Percentiles rank a stretch among this genome's conserved stretches.
These are phyloP conservation scores for Aspergillus mulundensis DNA, from an alignment of 495 filamentous ascomycete species.

Conservation along the genomic window DNA sequence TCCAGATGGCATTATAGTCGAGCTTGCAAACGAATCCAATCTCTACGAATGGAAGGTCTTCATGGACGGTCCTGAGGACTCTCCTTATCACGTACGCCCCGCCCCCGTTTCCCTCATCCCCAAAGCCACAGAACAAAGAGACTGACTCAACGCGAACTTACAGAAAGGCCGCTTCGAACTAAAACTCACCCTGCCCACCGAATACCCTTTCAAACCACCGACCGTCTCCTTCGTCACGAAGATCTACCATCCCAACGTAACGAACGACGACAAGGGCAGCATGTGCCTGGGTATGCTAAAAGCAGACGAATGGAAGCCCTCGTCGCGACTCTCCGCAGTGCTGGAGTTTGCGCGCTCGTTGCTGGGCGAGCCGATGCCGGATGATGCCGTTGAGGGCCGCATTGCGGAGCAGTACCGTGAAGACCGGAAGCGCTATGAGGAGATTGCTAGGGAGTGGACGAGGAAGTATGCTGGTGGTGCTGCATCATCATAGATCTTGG, in stretches of 20 bases:
- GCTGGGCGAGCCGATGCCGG: slow-evolving; percentile 82
- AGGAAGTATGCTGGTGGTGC: slow-evolving; percentile 59
- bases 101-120: neutral
- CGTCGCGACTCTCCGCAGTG: slow-evolving; percentile 69
- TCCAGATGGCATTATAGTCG: slow-evolving; percentile 61
- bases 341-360: slow-evolving; percentile 75
- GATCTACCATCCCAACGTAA: slow-evolving; percentile 97
- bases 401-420: slow-evolving; percentile 84
- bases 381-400: slow-evolving; percentile 85
- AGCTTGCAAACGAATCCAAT: slow-evolving; percentile 65
- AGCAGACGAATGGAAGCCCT: slow-evolving; percentile 91
- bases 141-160: no score
- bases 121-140: no score
- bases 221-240: slow-evolving; percentile 84
- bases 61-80: slow-evolving; percentile 69
- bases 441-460: slow-evolving; percentile 79
- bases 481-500: slow-evolving; percentile 17
- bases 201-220: slow-evolving; percentile 96
- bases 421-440: slow-evolving; percentile 71
- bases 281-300: slow-evolving; percentile 92
- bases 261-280: slow-evolving; percentile 84
- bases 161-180: slow-evolving; percentile 78
- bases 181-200: slow-evolving; percentile 67
- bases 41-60: slow-evolving; percentile 79
- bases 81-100: slow-evolving; percentile 62